These are phyloP conservation scores for sorghum (Sorghum bicolor) DNA, from an alignment of 176 grass and related monocot species.

Conservation along the genomic window Sorghum_bicolor_NCBIv3 NC_012879.2:50883501-50884000, in stretches of 20 bases:
- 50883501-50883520: neutral
- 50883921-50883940: neutral
- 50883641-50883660: neutral
- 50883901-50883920: neutral
- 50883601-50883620: neutral
- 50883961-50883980: neutral
- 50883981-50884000: neutral
- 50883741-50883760: neutral
- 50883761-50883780: conserved; percentile 13
- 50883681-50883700: conserved; percentile 21
- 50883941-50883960: neutral
- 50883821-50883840: neutral
- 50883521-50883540: conserved; percentile 18
- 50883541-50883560: neutral
- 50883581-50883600: neutral
- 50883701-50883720: neutral
- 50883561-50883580: conserved; percentile 35
- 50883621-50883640: conserved; percentile 30
- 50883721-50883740: neutral
- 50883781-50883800: conserved; percentile 20
- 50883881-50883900: neutral
- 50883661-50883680: conserved; percentile 15
- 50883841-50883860: neutral
- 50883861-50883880: conserved; percentile 4
- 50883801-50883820: neutral